phyloP scores from a whole-genome alignment of 2,329 filamentous ascomycete genomes.

The Remersonia thermophila region DNA sequence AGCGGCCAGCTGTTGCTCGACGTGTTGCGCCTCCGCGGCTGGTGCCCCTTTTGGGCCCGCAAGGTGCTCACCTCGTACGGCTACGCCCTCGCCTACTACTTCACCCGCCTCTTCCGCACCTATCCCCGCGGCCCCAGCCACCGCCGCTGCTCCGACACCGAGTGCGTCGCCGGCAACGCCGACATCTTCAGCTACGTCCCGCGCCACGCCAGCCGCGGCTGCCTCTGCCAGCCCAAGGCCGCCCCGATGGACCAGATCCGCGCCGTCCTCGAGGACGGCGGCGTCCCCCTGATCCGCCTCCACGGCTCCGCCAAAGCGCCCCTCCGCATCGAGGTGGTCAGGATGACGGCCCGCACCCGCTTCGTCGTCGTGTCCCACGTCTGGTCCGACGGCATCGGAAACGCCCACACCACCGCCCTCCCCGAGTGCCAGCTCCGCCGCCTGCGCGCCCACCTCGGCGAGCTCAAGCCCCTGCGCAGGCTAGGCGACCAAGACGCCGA shows the following conservation, averaged over 20 bases:
- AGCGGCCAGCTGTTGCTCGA: slow-evolving; percentile 14
- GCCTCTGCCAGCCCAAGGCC: slow-evolving; percentile 12
- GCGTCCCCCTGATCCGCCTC: slow-evolving; percentile 11
- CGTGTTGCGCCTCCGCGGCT: slow-evolving; percentile 12
- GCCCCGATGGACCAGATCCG: slow-evolving; percentile 12
- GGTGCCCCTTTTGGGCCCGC: slow-evolving; percentile 14
- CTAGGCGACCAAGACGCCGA: slow-evolving; percentile 3
- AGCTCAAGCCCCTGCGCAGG: slow-evolving; percentile 6
- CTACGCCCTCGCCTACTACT: slow-evolving; percentile 14
- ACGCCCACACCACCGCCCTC: slow-evolving; percentile 11
- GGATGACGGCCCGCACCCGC: slow-evolving; percentile 12
- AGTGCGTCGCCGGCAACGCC: slow-evolving; percentile 13
- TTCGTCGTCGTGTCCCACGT: slow-evolving; percentile 14
- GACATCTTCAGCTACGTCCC: slow-evolving; percentile 13
- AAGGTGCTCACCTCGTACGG: slow-evolving; percentile 12
- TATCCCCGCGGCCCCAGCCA: slow-evolving; percentile 10
- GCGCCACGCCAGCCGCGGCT: slow-evolving; percentile 11
- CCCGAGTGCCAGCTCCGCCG: slow-evolving; percentile 14
- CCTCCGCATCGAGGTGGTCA: slow-evolving; percentile 6
- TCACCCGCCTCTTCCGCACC: slow-evolving; percentile 12
- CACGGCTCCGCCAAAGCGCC: slow-evolving; percentile 5
- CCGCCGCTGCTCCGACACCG: slow-evolving; percentile 10
- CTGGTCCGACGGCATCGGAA: slow-evolving; percentile 13
- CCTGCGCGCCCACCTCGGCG: slow-evolving; percentile 9
- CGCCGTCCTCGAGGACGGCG: slow-evolving; percentile 12